These are phyloP conservation scores for Nicotiana sylvestris DNA, from an alignment of 257 asterid genomes.

Conservation along the genomic window DNA sequence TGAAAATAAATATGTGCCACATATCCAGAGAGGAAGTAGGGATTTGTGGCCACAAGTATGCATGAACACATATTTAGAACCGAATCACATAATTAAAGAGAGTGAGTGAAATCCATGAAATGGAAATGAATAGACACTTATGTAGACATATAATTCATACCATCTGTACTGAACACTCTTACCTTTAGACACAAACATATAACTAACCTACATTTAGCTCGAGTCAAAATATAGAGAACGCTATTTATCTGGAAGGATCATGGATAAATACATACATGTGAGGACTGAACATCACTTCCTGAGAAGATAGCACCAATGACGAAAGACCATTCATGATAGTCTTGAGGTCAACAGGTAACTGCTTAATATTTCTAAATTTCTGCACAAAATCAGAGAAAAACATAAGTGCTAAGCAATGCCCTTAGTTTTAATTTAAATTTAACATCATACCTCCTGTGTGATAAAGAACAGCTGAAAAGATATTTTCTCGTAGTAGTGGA, in stretches of 20 bases:
- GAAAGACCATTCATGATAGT: slow-evolving; percentile 72
- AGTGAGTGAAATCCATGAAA: not conserved
- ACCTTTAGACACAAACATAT: not conserved
- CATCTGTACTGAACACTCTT: not conserved
- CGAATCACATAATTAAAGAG: not conserved
- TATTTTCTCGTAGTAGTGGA: slow-evolving; percentile 86
- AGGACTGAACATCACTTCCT: slow-evolving; percentile 72
- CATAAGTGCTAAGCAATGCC: not conserved
- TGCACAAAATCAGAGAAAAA: slow-evolving; percentile 28
- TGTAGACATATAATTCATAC: not conserved
- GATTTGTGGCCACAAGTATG: not conserved
- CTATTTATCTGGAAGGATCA: not conserved
- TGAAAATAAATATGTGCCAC: not conserved
- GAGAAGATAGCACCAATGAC: slow-evolving; percentile 74
- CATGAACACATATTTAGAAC: not conserved
- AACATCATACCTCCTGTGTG: slow-evolving; percentile 73
- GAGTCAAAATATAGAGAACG: not conserved
- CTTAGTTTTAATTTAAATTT: not conserved
- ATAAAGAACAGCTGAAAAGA: slow-evolving; percentile 92
- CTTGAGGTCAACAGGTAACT: slow-evolving; percentile 78
- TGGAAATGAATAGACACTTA: not conserved
- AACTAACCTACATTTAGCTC: not conserved
- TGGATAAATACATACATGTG: slow-evolving; percentile 54
- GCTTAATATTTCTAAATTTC: slow-evolving; percentile 55
- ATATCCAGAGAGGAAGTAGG: not conserved